These are phyloP conservation scores for Friedmanniomyces endolithicus DNA, from an alignment of 495 filamentous ascomycete species.

Conservation along the genomic window DNA sequence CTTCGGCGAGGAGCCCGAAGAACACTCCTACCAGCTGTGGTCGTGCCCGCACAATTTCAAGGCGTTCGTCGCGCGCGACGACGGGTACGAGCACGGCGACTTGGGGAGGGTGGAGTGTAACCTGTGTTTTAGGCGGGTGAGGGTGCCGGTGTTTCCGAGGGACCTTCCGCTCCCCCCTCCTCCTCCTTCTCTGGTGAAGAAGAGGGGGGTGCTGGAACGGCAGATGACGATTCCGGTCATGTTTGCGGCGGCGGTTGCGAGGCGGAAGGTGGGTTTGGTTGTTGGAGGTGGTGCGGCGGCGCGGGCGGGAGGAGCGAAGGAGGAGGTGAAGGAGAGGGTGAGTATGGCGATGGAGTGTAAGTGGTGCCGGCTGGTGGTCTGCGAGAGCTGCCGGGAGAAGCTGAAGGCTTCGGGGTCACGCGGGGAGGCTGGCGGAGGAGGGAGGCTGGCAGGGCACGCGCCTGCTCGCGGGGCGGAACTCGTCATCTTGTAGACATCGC, in stretches of 20 bases:
- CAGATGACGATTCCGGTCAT: too few species aligned
- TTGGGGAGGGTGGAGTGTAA: constrained; percentile 15
- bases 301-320: not conserved
- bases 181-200: too few species aligned
- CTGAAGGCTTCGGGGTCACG: not conserved
- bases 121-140: constrained; percentile 4
- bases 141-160: too few species aligned
- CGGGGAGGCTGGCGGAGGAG: too few species aligned
- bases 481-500: too few species aligned
- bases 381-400: not conserved
- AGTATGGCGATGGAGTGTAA: not conserved
- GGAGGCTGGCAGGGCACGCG: too few species aligned
- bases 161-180: too few species aligned
- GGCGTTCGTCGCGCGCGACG: not conserved
- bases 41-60: constrained; percentile 9
- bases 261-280: too few species aligned
- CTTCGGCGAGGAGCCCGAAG: constrained; percentile 23
- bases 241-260: too few species aligned
- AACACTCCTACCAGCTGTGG: constrained; percentile 11
- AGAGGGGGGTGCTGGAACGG: too few species aligned
- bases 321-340: not conserved
- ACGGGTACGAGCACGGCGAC: constrained; percentile 7
- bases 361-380: not conserved
- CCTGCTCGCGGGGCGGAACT: too few species aligned
- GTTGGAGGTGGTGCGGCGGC: too few species aligned